Evolutionary conservation across 164 flowering plant genomes (phyloP).

Genomic region (Tetracentron sinense): DNA sequence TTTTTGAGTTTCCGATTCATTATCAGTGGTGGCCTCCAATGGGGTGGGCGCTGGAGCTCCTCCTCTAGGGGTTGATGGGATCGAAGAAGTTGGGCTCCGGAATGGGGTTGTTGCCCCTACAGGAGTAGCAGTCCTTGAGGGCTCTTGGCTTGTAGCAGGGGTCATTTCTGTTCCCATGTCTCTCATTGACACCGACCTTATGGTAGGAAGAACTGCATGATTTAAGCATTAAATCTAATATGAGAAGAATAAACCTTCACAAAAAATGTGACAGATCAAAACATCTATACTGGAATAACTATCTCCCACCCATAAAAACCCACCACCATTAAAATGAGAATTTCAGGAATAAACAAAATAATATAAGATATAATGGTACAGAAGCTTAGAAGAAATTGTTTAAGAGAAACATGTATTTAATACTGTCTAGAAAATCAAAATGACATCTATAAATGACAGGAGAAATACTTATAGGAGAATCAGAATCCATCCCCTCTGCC

Average conservation of each 20-base stretch:
- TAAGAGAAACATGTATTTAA: too few relatives aligned
- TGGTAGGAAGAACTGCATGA: slow-evolving; percentile 40
- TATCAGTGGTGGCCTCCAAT: slow-evolving; percentile 23
- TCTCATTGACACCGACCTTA: slow-evolving; percentile 79
- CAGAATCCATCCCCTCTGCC: too few relatives aligned
- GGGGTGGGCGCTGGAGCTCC: slow-evolving; percentile 56
- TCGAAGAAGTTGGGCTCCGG: slow-evolving; percentile 79
- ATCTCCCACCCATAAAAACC: too few relatives aligned
- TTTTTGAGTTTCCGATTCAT: slow-evolving; percentile 19
- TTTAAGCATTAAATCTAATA: not conserved
- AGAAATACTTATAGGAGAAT: too few relatives aligned
- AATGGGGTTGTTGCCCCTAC: slow-evolving; percentile 68
- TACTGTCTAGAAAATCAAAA: too few relatives aligned
- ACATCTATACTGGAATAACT: not conserved
- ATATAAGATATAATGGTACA: too few relatives aligned
- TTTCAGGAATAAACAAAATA: too few relatives aligned
- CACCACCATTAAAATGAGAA: too few relatives aligned
- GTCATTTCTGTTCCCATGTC: slow-evolving; percentile 99
- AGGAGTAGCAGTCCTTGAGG: slow-evolving; percentile 86
- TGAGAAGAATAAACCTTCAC: slow-evolving; percentile 3
- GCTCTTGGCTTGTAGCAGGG: slow-evolving; percentile 81
- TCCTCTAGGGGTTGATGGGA: slow-evolving; percentile 77
- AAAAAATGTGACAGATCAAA: not conserved
- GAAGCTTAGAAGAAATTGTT: too few relatives aligned
- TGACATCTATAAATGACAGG: too few relatives aligned